Evolutionary conservation across 2,329 filamentous ascomycete genomes (phyloP).

Genomic region (Talaromyces marneffei): DNA sequence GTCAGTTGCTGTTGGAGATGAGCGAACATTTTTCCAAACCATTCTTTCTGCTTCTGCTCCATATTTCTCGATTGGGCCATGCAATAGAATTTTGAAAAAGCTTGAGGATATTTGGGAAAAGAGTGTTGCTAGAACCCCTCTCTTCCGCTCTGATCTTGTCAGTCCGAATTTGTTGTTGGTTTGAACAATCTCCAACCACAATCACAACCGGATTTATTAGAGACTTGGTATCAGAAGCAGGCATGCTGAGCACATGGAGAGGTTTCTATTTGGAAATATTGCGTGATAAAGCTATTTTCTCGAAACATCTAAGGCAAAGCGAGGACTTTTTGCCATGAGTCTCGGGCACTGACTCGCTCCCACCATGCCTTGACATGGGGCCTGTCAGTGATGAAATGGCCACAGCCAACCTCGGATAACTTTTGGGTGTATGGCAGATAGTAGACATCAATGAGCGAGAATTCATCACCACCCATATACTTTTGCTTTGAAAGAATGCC

Average conservation of each 20-base stretch:
- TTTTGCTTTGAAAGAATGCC: slow-evolving; percentile 18
- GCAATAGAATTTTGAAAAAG: neutral
- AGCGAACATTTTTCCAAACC: neutral
- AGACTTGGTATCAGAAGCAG: neutral
- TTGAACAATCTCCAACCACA: neutral
- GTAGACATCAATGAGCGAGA: slow-evolving; percentile 15
- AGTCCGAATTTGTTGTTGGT: slow-evolving; percentile 3
- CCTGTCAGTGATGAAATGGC: neutral
- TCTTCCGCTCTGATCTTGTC: neutral
- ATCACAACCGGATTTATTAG: no score
- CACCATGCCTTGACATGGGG: slow-evolving; percentile 1
- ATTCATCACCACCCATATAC: slow-evolving; percentile 18
- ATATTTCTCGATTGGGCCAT: slow-evolving; percentile 1
- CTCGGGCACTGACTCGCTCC: slow-evolving; percentile 1
- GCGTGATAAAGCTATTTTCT: neutral
- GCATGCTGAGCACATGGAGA: neutral
- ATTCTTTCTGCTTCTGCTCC: slow-evolving; percentile 2
- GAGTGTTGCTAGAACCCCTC: neutral
- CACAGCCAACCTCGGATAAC: neutral
- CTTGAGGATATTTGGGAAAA: slow-evolving; percentile 1
- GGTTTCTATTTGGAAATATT: neutral
- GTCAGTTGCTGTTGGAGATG: slow-evolving; percentile 1
- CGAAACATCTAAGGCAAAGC: neutral
- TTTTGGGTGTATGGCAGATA: slow-evolving; percentile 9
- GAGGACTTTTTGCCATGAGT: slow-evolving; percentile 2